A percentile compares a stretch with the other conserved stretches of the same genome.
phyloP scores from a whole-genome alignment of 1,284 basidiomycete genomes.

The Cryptococcus amylolentus region DNA sequence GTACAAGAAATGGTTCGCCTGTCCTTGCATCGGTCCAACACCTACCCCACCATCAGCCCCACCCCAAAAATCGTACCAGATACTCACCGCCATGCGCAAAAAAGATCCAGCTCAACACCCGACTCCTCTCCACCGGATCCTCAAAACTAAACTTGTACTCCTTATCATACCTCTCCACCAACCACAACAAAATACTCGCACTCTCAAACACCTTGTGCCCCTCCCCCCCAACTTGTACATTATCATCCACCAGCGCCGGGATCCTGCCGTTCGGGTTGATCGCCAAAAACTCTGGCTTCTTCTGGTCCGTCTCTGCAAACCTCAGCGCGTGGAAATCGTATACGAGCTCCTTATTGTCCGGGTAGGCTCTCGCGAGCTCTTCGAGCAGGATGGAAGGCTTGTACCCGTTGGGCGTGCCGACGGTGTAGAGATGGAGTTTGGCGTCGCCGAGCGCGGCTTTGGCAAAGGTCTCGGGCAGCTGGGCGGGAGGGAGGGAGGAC shows the following conservation, averaged over 20 bases:
- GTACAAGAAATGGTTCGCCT: conserved; percentile 54
- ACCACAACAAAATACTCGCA: conserved; percentile 63
- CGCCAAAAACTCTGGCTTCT: conserved; percentile 60
- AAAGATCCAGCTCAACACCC: conserved; percentile 74
- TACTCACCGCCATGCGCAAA: conserved; percentile 55
- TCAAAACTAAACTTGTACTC: conserved; percentile 60
- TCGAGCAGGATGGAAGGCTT: conserved; percentile 64
- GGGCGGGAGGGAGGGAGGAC: conserved; percentile 9
- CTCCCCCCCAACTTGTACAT: conserved; percentile 31
- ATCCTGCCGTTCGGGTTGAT: conserved; percentile 67
- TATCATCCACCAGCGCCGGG: conserved; percentile 53
- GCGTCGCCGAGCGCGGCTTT: conserved; percentile 5
- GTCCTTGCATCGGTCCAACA: conserved; percentile 55
- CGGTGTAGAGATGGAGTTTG: conserved; percentile 62
- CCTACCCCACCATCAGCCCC: conserved; percentile 6
- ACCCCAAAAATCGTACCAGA: no score
- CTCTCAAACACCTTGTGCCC: conserved; percentile 66
- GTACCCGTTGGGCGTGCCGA: conserved; percentile 61
- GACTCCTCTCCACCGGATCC: conserved; percentile 52
- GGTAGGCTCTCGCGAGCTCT: conserved; percentile 63
- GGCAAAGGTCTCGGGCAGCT: conserved; percentile 26
- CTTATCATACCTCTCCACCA: conserved; percentile 58
- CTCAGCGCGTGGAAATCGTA: conserved; percentile 61
- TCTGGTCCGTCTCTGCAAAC: conserved; percentile 56
- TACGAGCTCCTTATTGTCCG: conserved; percentile 50